phyloP scores from a whole-genome alignment of 208 protist genomes.

The Balamuthia mandrillaris region DNA sequence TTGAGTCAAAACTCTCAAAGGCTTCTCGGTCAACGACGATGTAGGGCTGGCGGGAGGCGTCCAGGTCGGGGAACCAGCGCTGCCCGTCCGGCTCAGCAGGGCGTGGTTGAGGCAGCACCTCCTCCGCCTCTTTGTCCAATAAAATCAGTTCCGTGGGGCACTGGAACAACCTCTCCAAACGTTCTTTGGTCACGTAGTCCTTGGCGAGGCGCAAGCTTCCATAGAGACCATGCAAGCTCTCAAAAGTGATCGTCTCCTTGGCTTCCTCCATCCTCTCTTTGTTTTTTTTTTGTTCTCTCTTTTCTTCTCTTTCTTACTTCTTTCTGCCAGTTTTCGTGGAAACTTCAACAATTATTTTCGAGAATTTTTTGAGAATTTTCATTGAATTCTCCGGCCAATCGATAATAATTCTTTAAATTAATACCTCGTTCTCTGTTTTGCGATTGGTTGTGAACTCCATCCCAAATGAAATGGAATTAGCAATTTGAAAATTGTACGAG shows the following conservation, averaged over 20 bases:
- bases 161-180: background rate
- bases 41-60: background rate
- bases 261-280: background rate
- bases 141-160: background rate
- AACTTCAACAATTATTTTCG: no score
- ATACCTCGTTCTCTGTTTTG: no score
- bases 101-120: background rate
- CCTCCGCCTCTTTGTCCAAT: background rate
- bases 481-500: no score
- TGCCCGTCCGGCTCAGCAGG: background rate
- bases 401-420: no score
- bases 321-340: no score
- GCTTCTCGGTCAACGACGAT: background rate
- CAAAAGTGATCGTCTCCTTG: background rate
- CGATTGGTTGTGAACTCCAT: no score
- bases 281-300: no score
- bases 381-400: no score
- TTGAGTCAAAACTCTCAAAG: background rate
- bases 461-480: no score
- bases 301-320: no score
- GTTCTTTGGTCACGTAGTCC: background rate
- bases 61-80: background rate
- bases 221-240: slow-evolving; percentile 6
- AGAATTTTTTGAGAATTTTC: no score
- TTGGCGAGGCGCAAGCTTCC: background rate